Base-by-base conservation (phyloP, 177 flowering plant species). In the Tripterygium wilfordii region DNA sequence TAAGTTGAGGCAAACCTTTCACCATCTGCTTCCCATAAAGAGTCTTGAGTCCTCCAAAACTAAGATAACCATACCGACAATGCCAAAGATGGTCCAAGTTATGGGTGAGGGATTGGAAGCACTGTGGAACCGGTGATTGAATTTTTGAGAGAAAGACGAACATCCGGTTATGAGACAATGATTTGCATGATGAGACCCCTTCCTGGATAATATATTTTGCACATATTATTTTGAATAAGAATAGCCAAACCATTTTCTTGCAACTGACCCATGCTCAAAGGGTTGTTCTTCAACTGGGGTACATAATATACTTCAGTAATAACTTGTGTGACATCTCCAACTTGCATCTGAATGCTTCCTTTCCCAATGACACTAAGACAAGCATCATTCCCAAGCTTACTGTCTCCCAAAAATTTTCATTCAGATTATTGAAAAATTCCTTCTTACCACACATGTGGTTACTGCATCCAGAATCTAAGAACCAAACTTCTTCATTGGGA, bases 361-460 rank as follows among this genome's bases (percentile, higher is more conserved):
- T 16, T 10, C 4, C 18, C 29, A 8, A 8, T 24, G 15, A 42
- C 46, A 25, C 3, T 16, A 27, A 42, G 5, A 3, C 46, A 22
- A 13, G 2, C 22, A 12, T 42, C 23, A 29, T 42, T 42, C 4
- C 29, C 46, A 3, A 42, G 29, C 23, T 42, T 4, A 42, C 29
- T 5, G 46, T 10, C 2, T 42, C 18, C 15, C n/a, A 22, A 15
- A 42, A 42, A 25, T 22, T 16, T 42, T 22, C 29, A 42, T 42
- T 8, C 6, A 42, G n/a, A 10, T 42, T 16, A 8, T 10, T 22
- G 29, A 42, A 42, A 14, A 10, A 23, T 8, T 10, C 15, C 8
- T 24, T 42, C 3, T 22, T 16, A 5, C 46, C 46, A 42, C 46
- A 42, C 46, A 42, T 42, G 29, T 39, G 43, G 18, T 39, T 39